phyloP scores from a whole-genome alignment of 2,329 filamentous ascomycete species.

The Coniochaeta hoffmannii region DNA sequence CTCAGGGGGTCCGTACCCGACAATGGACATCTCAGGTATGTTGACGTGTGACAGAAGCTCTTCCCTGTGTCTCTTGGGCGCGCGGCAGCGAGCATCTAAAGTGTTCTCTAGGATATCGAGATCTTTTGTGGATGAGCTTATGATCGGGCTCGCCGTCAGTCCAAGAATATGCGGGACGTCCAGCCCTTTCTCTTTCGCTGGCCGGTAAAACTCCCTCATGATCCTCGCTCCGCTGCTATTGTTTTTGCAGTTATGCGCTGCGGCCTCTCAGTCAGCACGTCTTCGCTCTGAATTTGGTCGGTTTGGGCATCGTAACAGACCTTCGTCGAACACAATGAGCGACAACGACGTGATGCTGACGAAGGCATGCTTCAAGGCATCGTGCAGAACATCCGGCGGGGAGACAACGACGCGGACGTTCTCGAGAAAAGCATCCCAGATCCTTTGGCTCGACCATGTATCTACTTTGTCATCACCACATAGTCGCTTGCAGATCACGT shows the following conservation, averaged over 20 bases:
- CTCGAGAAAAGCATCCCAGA: slow-evolving; percentile 61
- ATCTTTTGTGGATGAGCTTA: slow-evolving; percentile 45
- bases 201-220: slow-evolving; percentile 66
- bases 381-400: slow-evolving; percentile 66
- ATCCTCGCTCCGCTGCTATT: slow-evolving; percentile 61
- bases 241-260: slow-evolving; percentile 67
- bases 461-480: slow-evolving; percentile 64
- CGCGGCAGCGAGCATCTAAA: slow-evolving; percentile 61
- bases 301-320: slow-evolving; percentile 29
- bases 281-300: neutral
- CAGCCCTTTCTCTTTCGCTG: slow-evolving; percentile 27
- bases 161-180: slow-evolving; percentile 63
- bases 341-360: slow-evolving; percentile 55
- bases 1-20: slow-evolving; percentile 21
- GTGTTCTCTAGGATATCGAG: slow-evolving; percentile 60
- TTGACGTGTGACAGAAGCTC: slow-evolving; percentile 65
- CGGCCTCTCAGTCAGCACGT: slow-evolving; percentile 8
- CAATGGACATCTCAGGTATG: slow-evolving; percentile 46
- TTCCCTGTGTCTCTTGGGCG: slow-evolving; percentile 59
- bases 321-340: slow-evolving; percentile 78
- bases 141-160: slow-evolving; percentile 72
- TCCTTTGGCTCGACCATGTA: slow-evolving; percentile 58
- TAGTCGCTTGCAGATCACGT: slow-evolving; percentile 53
- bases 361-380: slow-evolving; percentile 70
- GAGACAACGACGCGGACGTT: slow-evolving; percentile 68